A percentile compares a stretch with the other conserved stretches of the same genome.
Conservation (phyloP, 2,329 filamentous ascomycete genomes). For the Diaporthe sp. region DNA sequence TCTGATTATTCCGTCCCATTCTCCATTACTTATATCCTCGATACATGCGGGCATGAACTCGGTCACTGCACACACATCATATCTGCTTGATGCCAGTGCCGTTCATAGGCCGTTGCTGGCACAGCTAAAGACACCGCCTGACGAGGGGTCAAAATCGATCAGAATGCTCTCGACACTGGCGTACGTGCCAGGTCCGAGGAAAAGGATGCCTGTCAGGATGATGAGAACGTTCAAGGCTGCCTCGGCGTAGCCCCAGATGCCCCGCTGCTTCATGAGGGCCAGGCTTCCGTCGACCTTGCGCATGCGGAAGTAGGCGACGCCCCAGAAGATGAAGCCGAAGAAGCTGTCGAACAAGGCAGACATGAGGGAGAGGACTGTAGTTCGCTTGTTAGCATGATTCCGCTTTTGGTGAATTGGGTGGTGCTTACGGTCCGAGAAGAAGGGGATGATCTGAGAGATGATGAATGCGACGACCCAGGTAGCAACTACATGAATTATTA, state of each 20-base stretch:
- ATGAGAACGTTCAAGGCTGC: conserved; percentile 79
- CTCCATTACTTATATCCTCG: neutral
- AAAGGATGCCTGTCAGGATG: conserved; percentile 82
- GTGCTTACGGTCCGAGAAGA: conserved; percentile 80
- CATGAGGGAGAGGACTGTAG: conserved; percentile 75
- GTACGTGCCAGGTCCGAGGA: conserved; percentile 86
- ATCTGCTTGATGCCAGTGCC: too few species aligned
- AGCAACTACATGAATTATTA: conserved; percentile 53
- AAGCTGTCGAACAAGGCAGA: conserved; percentile 93
- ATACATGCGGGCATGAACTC: neutral
- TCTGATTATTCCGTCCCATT: neutral
- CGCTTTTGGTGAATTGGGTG: neutral
- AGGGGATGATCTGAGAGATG: conserved; percentile 92
- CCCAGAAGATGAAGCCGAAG: conserved; percentile 97
- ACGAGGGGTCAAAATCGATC: conserved; percentile 74
- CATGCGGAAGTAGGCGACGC: conserved; percentile 84
- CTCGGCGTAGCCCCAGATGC: conserved; percentile 63
- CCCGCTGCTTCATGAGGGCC: conserved; percentile 64
- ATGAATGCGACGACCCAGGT: conserved; percentile 93
- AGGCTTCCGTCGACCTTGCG: conserved; percentile 72
- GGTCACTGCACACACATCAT: neutral
- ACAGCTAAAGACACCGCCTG: conserved; percentile 80
- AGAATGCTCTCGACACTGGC: conserved; percentile 81
- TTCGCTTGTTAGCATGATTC: conserved; percentile 25
- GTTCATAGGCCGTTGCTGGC: conserved; percentile 72